Evolutionary conservation across 2,329 filamentous ascomycete species (phyloP), one percentile per base, ranked within the genome.

Genomic region (Paecilomyces dactylethromorphus): DNA sequence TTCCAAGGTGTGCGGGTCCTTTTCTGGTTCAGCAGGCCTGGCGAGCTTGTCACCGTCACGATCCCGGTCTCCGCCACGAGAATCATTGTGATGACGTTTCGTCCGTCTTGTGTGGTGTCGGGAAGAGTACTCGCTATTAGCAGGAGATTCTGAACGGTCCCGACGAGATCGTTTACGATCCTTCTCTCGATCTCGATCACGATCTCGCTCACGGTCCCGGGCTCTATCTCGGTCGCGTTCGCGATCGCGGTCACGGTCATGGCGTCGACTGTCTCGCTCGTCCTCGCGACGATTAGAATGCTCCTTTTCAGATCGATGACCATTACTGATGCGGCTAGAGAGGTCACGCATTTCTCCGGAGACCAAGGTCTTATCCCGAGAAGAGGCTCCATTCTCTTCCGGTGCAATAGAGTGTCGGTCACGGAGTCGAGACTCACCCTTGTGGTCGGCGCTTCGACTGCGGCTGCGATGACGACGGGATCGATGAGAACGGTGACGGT

Each of bases 1-100:
- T 71, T 93, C 90, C 56, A 88, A 82, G 49, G 89, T 91, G 69
- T 91, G 68, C 79, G 85, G 66, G 82, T 92, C 85, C 86, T 91
- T 77, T 33, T 76, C 71, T 1, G 68, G 64, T 24, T 68, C 68
- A 3, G 66, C 51, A 4, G 61, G 55, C 21, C 63, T 65, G 6
- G 63, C 54, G 2, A 58, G 60, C 29, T 59, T 61, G 58, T 66
- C 67, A 11, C 65, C 65, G 33, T 63, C 62, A 39, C 63, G 65
- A 18, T 65, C 62, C 11, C 71, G 69, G 5, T 68, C 67, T 13
- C 66, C 69, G 21, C 70, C 33, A 31, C 56, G 39, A n/a, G 58
- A 21, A 3, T 56, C 61, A 3, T 58, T 54, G 3, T 52, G 54
- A 57, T 63, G 72, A 65, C 70, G 70, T 60, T 76, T 77, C 31